A percentile compares a stretch with the other conserved stretches of the same genome.
Evolutionary conservation across 805 yeast genomes (phyloP).

Genomic region (Saturnispora dispora): DNA sequence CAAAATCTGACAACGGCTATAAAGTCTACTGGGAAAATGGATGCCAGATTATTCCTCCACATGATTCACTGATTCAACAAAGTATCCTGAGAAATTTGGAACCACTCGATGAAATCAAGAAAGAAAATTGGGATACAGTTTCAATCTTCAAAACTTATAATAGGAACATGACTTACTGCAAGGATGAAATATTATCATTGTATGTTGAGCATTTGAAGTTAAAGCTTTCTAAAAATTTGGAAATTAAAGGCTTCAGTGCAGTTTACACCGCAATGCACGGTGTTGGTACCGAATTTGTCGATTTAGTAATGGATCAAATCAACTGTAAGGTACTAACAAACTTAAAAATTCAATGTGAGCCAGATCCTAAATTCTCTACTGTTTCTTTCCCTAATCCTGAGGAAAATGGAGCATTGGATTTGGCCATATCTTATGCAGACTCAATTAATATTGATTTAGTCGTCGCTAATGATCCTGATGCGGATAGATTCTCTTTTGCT

Average conservation of each 20-base stretch:
- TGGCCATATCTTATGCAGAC: constrained; percentile 61
- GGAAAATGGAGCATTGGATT: constrained; percentile 80
- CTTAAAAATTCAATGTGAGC: constrained; percentile 50
- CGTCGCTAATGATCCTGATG: constrained; percentile 93
- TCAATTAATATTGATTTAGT: constrained; percentile 40
- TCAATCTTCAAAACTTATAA: constrained; percentile 18
- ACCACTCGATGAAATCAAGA: constrained; percentile 48
- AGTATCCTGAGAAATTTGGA: constrained; percentile 49
- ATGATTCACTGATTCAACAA: constrained; percentile 63
- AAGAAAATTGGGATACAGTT: constrained; percentile 29
- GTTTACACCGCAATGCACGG: constrained; percentile 97
- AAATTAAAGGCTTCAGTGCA: constrained; percentile 34
- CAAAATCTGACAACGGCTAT: constrained; percentile 83
- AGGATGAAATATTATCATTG: constrained; percentile 31
- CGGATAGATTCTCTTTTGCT: constrained; percentile 86
- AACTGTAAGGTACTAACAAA: not conserved
- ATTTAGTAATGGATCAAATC: constrained; percentile 26
- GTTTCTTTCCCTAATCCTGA: constrained; percentile 94
- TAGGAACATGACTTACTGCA: constrained; percentile 29
- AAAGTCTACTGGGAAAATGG: constrained; percentile 92
- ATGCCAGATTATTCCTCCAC: constrained; percentile 93
- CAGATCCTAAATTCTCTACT: constrained; percentile 82
- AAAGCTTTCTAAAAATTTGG: constrained; percentile 25
- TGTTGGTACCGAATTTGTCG: constrained; percentile 65
- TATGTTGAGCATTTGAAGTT: constrained; percentile 32